phyloP scores from a whole-genome alignment of 202 grass and related monocot genomes.

The Setaria italica region DNA sequence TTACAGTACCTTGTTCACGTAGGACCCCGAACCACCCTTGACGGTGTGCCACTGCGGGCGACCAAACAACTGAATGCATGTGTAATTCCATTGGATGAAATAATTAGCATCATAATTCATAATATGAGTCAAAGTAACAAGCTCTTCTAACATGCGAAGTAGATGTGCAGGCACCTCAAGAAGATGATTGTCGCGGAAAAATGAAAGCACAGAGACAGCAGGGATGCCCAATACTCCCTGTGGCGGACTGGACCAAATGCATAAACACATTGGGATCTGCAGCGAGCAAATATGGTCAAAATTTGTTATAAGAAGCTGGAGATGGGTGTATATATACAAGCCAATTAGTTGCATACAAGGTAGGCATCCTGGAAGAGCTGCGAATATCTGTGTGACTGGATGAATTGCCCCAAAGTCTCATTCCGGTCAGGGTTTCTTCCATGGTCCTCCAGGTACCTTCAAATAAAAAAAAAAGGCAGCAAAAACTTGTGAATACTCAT shows the following conservation, averaged over 20 bases:
- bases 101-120: neutral
- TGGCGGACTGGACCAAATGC: slow-evolving; percentile 77
- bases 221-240: slow-evolving; percentile 72
- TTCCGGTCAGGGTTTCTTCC: slow-evolving; percentile 62
- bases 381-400: slow-evolving; percentile 67
- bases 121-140: neutral
- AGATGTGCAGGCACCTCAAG: slow-evolving; percentile 55
- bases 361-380: slow-evolving; percentile 78
- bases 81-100: neutral
- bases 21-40: neutral
- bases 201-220: slow-evolving; percentile 78
- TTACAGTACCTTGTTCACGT: neutral
- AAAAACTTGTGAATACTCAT: too few relatives aligned
- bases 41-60: neutral
- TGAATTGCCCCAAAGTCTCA: slow-evolving; percentile 76
- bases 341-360: slow-evolving; percentile 32
- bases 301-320: neutral
- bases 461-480: neutral
- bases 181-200: slow-evolving; percentile 80
- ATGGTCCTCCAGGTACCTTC: slow-evolving; percentile 73
- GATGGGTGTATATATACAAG: neutral
- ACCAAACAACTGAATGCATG: neutral
- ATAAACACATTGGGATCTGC: slow-evolving; percentile 71
- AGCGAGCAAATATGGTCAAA: neutral
- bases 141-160: neutral